Conservation (phyloP, 257 asterid genomes). For the Fraxinus cuspidata region DNA sequence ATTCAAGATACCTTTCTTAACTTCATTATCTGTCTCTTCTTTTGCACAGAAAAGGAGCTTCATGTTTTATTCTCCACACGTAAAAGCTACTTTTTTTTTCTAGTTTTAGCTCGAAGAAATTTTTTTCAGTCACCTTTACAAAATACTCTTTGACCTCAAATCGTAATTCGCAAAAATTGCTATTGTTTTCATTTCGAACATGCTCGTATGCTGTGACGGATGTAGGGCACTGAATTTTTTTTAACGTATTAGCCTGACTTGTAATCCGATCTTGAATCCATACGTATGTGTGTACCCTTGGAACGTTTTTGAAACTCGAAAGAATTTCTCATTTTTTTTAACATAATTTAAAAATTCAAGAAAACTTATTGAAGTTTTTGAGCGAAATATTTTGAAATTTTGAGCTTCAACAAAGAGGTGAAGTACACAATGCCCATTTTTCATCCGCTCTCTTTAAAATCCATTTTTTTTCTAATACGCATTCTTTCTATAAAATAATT, state of each 20-base stretch:
- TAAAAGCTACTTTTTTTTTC: background rate
- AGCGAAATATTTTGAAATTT: too few species aligned
- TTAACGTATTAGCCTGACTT: too few species aligned
- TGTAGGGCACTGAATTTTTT: too few species aligned
- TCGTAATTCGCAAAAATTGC: background rate
- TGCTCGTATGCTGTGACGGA: too few species aligned
- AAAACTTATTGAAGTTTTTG: background rate
- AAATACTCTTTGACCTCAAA: slow-evolving; percentile 19
- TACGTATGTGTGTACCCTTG: too few species aligned
- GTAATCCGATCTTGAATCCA: too few species aligned
- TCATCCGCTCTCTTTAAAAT: too few species aligned
- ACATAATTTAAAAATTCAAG: background rate
- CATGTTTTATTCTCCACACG: slow-evolving; percentile 19
- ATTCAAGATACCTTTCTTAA: background rate
- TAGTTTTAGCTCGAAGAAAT: slow-evolving; percentile 25
- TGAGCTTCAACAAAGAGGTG: background rate
- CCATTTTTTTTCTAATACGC: too few species aligned
- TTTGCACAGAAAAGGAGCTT: slow-evolving; percentile 19
- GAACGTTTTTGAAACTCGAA: background rate
- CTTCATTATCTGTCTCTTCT: slow-evolving; percentile 19
- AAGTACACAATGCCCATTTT: too few species aligned
- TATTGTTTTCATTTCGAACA: background rate
- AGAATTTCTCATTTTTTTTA: too few species aligned
- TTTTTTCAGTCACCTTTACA: slow-evolving; percentile 16
- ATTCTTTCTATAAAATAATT: too few species aligned